Evolutionary conservation across 352 stramenopile species (phyloP).

Genomic region (Heterotrichella gracilis): DNA sequence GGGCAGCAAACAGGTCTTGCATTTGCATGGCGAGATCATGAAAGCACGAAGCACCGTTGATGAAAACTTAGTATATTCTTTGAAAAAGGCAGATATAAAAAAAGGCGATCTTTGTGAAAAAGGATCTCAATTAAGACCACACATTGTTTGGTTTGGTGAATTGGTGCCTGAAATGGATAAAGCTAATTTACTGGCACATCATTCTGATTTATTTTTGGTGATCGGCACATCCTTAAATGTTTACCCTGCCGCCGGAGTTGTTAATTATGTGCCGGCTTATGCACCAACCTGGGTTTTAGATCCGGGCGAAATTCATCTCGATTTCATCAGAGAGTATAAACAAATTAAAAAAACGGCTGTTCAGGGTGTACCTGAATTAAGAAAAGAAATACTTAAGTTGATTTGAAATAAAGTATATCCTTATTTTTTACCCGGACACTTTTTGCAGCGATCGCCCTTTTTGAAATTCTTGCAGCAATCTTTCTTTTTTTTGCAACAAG

Average conservation of each 20-base stretch:
- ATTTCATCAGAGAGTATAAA: background rate
- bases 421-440: background rate
- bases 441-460: constrained; percentile 1
- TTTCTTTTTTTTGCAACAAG: background rate
- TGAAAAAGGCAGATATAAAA: background rate
- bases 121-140: background rate
- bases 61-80: background rate
- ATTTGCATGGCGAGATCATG: background rate
- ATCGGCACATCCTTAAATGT: background rate
- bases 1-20: background rate
- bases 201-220: background rate
- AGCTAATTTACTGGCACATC: background rate
- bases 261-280: background rate
- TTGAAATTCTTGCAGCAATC: constrained; percentile 8
- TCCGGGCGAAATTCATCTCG: background rate
- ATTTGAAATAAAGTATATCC: background rate
- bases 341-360: background rate
- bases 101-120: background rate
- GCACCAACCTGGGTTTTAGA: background rate
- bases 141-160: constrained; percentile 10
- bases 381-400: background rate
- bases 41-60: background rate
- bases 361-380: background rate
- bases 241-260: background rate
- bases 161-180: background rate